A percentile compares a stretch with the other conserved stretches of the same genome.
These are phyloP conservation scores for Iris pallida DNA, from an alignment of 116 monocot species.

Conservation along the genomic window DNA sequence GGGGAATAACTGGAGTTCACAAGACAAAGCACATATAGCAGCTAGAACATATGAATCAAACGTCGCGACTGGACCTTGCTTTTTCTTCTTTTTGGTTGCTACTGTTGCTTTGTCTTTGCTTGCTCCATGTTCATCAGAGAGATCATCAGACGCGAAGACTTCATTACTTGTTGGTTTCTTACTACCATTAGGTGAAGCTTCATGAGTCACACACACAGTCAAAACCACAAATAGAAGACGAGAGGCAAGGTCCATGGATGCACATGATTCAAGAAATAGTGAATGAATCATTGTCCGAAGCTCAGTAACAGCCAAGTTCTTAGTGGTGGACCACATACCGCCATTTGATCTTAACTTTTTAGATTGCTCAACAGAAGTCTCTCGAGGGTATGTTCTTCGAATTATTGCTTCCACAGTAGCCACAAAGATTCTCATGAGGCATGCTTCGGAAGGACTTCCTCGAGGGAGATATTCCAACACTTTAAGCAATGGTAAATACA, in stretches of 20 bases:
- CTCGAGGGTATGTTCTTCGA: constrained; percentile 65
- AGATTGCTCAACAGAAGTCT: constrained; percentile 34
- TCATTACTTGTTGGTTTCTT: constrained; percentile 70
- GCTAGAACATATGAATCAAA: constrained; percentile 96
- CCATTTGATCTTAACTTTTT: constrained; percentile 46
- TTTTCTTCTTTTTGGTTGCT: constrained; percentile 44
- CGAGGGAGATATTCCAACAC: constrained; percentile 90
- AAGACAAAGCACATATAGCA: constrained; percentile 91
- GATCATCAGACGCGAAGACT: constrained; percentile 28
- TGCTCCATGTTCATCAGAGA: constrained; percentile 23
- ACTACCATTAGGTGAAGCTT: constrained; percentile 86
- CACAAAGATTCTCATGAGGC: constrained; percentile 97
- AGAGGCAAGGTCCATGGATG: constrained; percentile 88
- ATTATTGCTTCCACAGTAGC: constrained; percentile 88
- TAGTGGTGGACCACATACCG: constrained; percentile 52
- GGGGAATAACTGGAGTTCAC: constrained; percentile 92
- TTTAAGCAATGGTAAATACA: constrained; percentile 84
- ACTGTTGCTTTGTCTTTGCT: constrained; percentile 35
- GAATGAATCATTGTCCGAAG: constrained; percentile 89
- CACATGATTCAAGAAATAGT: constrained; percentile 79
- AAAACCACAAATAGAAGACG: constrained; percentile 76
- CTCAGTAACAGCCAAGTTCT: constrained; percentile 80
- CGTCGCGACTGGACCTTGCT: constrained; percentile 83
- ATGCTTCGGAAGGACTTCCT: constrained; percentile 93
- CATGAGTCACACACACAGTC: constrained; percentile 74